Evolutionary conservation across 2,329 filamentous ascomycete genomes (phyloP).

Genomic region (Colletotrichum sp.): DNA sequence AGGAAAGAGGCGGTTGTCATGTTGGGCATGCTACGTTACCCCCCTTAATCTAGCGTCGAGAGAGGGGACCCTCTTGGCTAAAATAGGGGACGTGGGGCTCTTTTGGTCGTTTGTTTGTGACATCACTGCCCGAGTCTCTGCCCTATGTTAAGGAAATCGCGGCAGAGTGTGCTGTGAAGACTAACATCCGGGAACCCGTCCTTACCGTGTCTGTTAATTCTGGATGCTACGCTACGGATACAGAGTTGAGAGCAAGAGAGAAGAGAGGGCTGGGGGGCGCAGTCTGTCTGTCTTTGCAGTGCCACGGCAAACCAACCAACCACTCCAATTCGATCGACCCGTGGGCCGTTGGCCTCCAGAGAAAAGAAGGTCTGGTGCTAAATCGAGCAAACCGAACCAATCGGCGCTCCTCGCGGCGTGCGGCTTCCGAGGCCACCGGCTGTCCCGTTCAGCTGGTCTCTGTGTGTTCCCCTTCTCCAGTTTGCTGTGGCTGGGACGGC

Average conservation of each 20-base stretch:
- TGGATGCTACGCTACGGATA: neutral
- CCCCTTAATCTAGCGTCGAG: neutral
- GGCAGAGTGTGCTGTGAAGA: neutral
- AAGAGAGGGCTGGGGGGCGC: neutral
- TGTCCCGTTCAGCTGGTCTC: neutral
- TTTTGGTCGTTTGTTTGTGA: neutral
- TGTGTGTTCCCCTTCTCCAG: neutral
- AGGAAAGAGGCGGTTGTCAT: neutral
- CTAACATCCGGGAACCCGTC: neutral
- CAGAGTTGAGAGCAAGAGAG: neutral
- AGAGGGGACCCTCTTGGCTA: neutral
- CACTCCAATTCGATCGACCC: neutral
- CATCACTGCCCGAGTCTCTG: neutral
- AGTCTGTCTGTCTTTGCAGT: neutral
- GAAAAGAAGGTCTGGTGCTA: neutral
- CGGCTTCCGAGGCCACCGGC: neutral
- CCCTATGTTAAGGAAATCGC: neutral
- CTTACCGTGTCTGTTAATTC: neutral
- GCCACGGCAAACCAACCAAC: neutral
- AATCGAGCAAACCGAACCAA: neutral
- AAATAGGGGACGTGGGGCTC: constrained; percentile 6
- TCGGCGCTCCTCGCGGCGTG: neutral
- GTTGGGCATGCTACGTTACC: constrained; percentile 1
- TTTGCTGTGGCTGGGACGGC: neutral
- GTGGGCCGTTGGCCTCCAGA: neutral